Evolutionary conservation across 1,284 basidiomycete genomes (phyloP).

Genomic region (Chalciporus sp.): DNA sequence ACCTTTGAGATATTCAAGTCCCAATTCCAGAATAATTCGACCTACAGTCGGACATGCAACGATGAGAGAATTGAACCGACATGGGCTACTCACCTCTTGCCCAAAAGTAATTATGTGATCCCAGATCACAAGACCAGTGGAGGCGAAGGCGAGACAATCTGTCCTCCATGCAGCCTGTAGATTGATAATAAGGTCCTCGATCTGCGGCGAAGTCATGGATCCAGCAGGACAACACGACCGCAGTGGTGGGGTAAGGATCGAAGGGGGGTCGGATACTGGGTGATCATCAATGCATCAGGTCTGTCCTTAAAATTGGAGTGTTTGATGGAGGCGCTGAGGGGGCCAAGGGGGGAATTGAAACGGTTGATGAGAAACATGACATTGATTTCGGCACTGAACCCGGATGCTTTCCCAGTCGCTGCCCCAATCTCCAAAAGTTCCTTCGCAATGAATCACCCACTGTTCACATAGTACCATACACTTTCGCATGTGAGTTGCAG

Average conservation of each 20-base stretch:
- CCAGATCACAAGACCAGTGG: slow-evolving; percentile 4
- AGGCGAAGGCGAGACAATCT: background rate
- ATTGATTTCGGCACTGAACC: too few species aligned
- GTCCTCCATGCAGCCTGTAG: background rate
- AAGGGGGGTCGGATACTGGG: background rate
- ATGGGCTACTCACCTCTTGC: slow-evolving; percentile 5
- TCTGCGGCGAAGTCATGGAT: background rate
- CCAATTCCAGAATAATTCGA: slow-evolving; percentile 8
- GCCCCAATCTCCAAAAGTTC: too few species aligned
- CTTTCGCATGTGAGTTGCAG: too few species aligned
- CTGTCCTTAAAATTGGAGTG: too few species aligned
- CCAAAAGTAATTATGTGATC: slow-evolving; percentile 12
- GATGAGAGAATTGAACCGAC: background rate
- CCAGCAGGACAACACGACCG: background rate
- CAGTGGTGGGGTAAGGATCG: background rate
- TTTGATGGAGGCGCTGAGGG: background rate
- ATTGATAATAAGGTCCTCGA: background rate
- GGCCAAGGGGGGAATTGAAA: too few species aligned
- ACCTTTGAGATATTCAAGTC: slow-evolving; percentile 2
- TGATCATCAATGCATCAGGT: background rate
- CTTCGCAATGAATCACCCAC: too few species aligned
- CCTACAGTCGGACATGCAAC: background rate
- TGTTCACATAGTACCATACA: too few species aligned
- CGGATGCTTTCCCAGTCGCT: too few species aligned
- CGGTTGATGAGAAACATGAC: too few species aligned